Evolutionary conservation across 1,139 yeast genomes (phyloP).

Genomic region (Geotrichum citri-aurantii): DNA sequence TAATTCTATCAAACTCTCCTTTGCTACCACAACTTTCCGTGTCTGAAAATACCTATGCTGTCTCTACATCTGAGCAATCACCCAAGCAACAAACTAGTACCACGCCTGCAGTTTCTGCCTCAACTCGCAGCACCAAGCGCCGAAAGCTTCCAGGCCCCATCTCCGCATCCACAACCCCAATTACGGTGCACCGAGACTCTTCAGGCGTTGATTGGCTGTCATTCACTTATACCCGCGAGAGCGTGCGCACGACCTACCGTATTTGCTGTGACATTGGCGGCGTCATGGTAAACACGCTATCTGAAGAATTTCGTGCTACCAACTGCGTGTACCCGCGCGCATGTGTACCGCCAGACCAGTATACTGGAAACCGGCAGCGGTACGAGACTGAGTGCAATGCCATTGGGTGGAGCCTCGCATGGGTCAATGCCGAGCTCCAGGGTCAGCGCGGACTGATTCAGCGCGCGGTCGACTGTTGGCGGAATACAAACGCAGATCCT

Average conservation of each 20-base stretch:
- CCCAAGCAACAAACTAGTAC: not conserved
- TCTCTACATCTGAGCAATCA: too few species aligned
- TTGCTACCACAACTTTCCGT: too few species aligned
- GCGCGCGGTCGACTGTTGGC: slow-evolving; percentile 47
- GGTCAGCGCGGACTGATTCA: slow-evolving; percentile 43
- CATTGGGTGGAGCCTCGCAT: slow-evolving; percentile 44
- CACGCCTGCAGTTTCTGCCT: not conserved
- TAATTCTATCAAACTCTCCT: too few species aligned
- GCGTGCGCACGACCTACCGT: slow-evolving; percentile 30
- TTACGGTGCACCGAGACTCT: slow-evolving; percentile 29
- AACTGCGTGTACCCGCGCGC: slow-evolving; percentile 46
- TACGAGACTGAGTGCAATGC: slow-evolving; percentile 45
- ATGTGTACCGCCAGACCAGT: slow-evolving; percentile 38
- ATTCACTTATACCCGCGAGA: slow-evolving; percentile 35
- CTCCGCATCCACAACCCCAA: slow-evolving; percentile 21
- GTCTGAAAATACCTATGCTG: too few species aligned
- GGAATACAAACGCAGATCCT: slow-evolving; percentile 42
- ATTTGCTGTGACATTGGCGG: slow-evolving; percentile 35
- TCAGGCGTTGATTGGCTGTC: slow-evolving; percentile 36
- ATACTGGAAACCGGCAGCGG: slow-evolving; percentile 41
- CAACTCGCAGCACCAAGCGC: not conserved
- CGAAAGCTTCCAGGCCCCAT: not conserved
- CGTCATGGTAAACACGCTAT: slow-evolving; percentile 28
- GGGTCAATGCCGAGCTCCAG: slow-evolving; percentile 39
- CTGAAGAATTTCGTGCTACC: slow-evolving; percentile 33